A percentile compares a stretch with the other conserved stretches of the same genome.
Evolutionary conservation across 805 yeast genomes (phyloP).

Genomic region (Candida odintsovae): DNA sequence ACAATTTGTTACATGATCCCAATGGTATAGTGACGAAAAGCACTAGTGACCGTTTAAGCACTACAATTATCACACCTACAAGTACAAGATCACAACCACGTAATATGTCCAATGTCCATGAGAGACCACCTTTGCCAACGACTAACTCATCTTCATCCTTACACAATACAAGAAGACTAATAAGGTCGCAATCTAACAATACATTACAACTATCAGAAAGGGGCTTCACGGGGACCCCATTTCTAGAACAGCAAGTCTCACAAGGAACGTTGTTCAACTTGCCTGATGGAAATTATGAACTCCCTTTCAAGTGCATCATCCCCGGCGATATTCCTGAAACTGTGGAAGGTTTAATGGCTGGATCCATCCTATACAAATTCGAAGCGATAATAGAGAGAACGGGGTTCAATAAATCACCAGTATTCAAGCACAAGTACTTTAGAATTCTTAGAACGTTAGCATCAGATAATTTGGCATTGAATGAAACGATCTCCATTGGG

Average conservation of each 20-base stretch:
- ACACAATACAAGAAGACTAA: slow-evolving; percentile 3
- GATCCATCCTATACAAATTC: slow-evolving; percentile 64
- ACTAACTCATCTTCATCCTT: slow-evolving; percentile 1
- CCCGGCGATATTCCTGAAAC: slow-evolving; percentile 82
- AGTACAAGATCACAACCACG: slow-evolving; percentile 5
- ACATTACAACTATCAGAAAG: slow-evolving; percentile 22
- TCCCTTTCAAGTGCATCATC: slow-evolving; percentile 76
- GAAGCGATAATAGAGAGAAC: slow-evolving; percentile 73
- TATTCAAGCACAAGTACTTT: slow-evolving; percentile 49
- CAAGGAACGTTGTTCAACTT: slow-evolving; percentile 33
- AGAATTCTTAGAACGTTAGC: slow-evolving; percentile 80
- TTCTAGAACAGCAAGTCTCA: slow-evolving; percentile 17
- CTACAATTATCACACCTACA: slow-evolving; percentile 5
- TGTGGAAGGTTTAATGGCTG: slow-evolving; percentile 81
- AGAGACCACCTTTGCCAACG: background rate
- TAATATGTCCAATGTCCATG: background rate
- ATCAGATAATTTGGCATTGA: slow-evolving; percentile 61
- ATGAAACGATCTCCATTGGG: slow-evolving; percentile 86
- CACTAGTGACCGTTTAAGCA: slow-evolving; percentile 1
- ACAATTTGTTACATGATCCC: slow-evolving; percentile 35
- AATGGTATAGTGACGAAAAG: slow-evolving; percentile 25
- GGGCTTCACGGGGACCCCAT: slow-evolving; percentile 31
- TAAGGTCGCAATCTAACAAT: slow-evolving; percentile 20
- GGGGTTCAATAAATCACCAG: slow-evolving; percentile 42
- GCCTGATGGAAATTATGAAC: slow-evolving; percentile 72